Base-by-base conservation (phyloP, 108 stramenopile species). In the Nannochloropsis gaditana region DNA sequence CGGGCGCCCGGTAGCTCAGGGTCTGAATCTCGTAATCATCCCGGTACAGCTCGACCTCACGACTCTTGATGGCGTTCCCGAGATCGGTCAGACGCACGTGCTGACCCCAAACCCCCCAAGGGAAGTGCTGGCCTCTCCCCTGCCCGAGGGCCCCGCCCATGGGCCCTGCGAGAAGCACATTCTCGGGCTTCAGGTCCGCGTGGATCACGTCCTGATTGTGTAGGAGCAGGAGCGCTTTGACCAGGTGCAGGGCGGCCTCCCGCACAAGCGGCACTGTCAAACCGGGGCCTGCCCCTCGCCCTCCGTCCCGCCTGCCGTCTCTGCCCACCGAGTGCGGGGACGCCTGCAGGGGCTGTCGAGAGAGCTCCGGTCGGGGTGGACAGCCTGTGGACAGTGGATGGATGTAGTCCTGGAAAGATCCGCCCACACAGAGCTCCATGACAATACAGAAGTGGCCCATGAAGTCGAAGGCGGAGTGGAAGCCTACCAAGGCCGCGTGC, bases 1-100 rank as follows among this genome's bases (percentile, higher is more conserved):
- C 88, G 15, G 88, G 88, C 31, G 88, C 88, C 84, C 88, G 84
- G 87, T 88, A 88, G 41, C 86, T 80, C 86, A 88, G 43, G 41
- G 86, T 85, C 47, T 88, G 88, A 2, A 88, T 83, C 44, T 88
- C 86, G 44, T 87, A 88, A 44, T 87, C 87, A 43, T 44, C 84
- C 42, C 85, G 85, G 44, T 85, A 88, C n/a, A 85, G 79, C 31
- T 43, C 21, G 3, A 86, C 80, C 88, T 88, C 88, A 5, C 85
- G 84, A 9, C 42, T 85, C 41, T 88, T 86, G 31, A 88, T 85
- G 9, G 87, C 84, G 82, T 84, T 88, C 15, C 88, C 88, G 17
- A 88, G 87, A 84, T 88, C 88, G 42, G 44, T 80, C 80, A 87
- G 45, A n/a, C 59, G 4, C n/a, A 73, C 59, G 15, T 73, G 59